A percentile compares a stretch with the other conserved stretches of the same genome.
These are phyloP conservation scores for Echites panduratus DNA, from an alignment of 257 asterid species.

Conservation along the genomic window DNA sequence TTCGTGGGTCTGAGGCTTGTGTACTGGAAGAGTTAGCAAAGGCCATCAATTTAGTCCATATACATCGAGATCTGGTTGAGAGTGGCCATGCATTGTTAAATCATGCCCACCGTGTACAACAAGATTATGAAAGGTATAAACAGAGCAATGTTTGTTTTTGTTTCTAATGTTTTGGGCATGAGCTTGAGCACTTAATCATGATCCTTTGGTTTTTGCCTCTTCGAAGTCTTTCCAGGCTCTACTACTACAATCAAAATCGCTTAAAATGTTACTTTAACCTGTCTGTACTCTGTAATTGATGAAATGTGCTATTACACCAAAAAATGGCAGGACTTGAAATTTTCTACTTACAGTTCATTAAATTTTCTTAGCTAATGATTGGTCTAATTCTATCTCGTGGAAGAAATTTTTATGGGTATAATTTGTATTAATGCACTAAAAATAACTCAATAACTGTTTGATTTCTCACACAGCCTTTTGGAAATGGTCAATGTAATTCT, in stretches of 20 bases:
- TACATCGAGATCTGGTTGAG: slow-evolving; percentile 84
- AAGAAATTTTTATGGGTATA: background rate
- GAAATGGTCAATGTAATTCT: background rate
- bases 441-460: background rate
- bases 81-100: slow-evolving; percentile 85
- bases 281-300: background rate
- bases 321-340: background rate
- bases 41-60: slow-evolving; percentile 84
- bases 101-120: slow-evolving; percentile 89
- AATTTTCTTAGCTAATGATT: background rate
- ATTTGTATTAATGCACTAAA: background rate
- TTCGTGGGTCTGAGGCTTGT: slow-evolving; percentile 93
- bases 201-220: slow-evolving; percentile 7
- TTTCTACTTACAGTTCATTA: background rate
- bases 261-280: background rate
- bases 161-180: background rate
- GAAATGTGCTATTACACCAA: background rate
- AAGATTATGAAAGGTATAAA: slow-evolving; percentile 83
- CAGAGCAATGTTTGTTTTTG: slow-evolving; percentile 11
- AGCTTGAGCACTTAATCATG: background rate
- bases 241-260: background rate
- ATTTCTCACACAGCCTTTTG: background rate
- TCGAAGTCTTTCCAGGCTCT: background rate
- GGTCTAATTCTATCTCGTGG: too few species aligned
- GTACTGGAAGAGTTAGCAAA: slow-evolving; percentile 87